These are phyloP conservation scores for Otatea glauca DNA, from an alignment of 176 grass and related monocot species.

Conservation along the genomic window DNA sequence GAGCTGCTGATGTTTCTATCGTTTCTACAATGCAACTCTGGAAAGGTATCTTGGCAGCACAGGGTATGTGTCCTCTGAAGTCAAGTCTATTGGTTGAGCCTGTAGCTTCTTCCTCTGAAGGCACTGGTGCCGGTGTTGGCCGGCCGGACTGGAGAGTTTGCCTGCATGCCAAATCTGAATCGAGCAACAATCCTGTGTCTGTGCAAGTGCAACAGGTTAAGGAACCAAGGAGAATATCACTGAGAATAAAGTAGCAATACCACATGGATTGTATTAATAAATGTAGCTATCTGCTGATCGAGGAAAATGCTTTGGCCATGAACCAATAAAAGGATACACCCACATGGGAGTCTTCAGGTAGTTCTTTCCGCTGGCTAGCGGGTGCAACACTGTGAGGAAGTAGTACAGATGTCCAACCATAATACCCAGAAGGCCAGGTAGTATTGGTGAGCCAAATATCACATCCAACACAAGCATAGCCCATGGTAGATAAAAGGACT, in stretches of 20 bases:
- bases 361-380: slow-evolving; percentile 78
- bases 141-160: slow-evolving; percentile 45
- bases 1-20: neutral
- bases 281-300: slow-evolving; percentile 22
- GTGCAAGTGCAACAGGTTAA: slow-evolving; percentile 66
- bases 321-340: slow-evolving; percentile 82
- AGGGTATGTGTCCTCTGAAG: neutral
- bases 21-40: slow-evolving; percentile 22
- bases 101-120: slow-evolving; percentile 83
- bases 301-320: slow-evolving; percentile 29
- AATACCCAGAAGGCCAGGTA: slow-evolving; percentile 80
- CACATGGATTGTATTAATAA: neutral
- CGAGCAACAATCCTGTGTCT: slow-evolving; percentile 86
- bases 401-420: slow-evolving; percentile 92
- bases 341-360: slow-evolving; percentile 86
- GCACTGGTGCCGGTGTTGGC: slow-evolving; percentile 38
- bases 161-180: slow-evolving; percentile 63
- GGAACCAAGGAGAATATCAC: slow-evolving; percentile 38
- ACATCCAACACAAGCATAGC: slow-evolving; percentile 85
- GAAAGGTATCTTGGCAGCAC: neutral
- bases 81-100: slow-evolving; percentile 60
- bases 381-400: slow-evolving; percentile 85
- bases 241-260: slow-evolving; percentile 22
- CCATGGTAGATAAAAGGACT: slow-evolving; percentile 99
- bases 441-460: slow-evolving; percentile 74